Conservation (phyloP, 495 filamentous ascomycete species). For the Glonium stellatum region DNA sequence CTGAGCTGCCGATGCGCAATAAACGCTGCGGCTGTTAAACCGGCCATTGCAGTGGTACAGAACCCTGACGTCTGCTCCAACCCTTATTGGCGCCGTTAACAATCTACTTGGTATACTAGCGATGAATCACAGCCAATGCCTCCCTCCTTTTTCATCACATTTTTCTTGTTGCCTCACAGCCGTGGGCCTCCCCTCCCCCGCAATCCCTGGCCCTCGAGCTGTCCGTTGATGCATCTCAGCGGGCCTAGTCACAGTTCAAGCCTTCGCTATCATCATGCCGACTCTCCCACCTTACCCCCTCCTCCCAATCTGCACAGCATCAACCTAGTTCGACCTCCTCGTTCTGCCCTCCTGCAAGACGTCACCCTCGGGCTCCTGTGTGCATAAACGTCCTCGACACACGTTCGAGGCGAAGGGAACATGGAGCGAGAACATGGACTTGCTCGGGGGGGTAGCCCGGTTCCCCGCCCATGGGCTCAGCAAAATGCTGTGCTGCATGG, state of each 20-base stretch:
- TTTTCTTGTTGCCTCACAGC: not conserved
- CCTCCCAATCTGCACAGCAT: not conserved
- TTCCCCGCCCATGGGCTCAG: not conserved
- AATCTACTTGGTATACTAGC: not conserved
- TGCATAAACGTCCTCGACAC: not conserved
- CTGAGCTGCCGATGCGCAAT: no score
- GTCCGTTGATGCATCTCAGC: not conserved
- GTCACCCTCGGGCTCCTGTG: not conserved
- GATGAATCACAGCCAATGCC: not conserved
- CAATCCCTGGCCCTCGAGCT: not conserved
- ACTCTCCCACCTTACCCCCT: not conserved
- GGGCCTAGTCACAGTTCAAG: not conserved
- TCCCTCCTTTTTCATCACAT: not conserved
- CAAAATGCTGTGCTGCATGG: not conserved
- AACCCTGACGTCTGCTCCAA: not conserved
- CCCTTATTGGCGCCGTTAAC: not conserved
- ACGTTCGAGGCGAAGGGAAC: not conserved
- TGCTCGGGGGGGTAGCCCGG: not conserved
- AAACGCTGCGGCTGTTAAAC: not conserved
- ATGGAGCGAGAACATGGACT: not conserved
- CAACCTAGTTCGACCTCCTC: not conserved
- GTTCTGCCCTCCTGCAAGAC: not conserved
- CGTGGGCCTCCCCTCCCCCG: not conserved
- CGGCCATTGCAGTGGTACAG: no score
- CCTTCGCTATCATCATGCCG: not conserved